Evolutionary conservation across 257 asterid species (phyloP).

Genomic region (Nicotiana obtusifolia): DNA sequence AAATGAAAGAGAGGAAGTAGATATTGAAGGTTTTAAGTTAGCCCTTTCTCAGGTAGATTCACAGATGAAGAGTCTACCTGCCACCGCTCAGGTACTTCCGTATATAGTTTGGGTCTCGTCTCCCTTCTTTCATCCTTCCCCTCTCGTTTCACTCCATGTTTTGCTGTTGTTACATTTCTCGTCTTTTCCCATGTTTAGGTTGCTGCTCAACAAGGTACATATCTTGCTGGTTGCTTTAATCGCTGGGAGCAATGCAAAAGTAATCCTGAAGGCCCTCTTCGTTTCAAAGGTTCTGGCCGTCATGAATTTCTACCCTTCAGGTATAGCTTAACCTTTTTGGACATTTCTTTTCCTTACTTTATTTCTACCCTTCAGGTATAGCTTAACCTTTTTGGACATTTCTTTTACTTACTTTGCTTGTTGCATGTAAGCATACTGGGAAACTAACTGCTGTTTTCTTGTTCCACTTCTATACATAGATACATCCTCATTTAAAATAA

Average conservation of each 20-base stretch:
- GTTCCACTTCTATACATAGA: not conserved
- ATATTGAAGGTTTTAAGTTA: slow-evolving; percentile 66
- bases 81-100: slow-evolving; percentile 80
- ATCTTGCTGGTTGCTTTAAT: slow-evolving; percentile 89
- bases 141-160: not conserved
- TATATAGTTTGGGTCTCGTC: not conserved
- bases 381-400: not conserved
- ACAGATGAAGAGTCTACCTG: slow-evolving; percentile 90
- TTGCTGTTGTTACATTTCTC: not conserved
- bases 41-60: slow-evolving; percentile 88
- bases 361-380: slow-evolving; percentile 84
- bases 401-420: not conserved
- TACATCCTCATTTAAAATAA: not conserved
- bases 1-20: slow-evolving; percentile 67
- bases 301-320: slow-evolving; percentile 91
- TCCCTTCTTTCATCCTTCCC: not conserved
- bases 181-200: slow-evolving; percentile 38
- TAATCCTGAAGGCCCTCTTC: slow-evolving; percentile 88
- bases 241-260: slow-evolving; percentile 78
- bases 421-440: not conserved
- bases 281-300: slow-evolving; percentile 87
- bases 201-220: slow-evolving; percentile 94
- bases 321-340: slow-evolving; percentile 24
- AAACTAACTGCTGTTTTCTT: not conserved
- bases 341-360: not conserved